Evolutionary conservation across 202 grass and related monocot species (phyloP).

Genomic region (Saccharum hybrid): DNA sequence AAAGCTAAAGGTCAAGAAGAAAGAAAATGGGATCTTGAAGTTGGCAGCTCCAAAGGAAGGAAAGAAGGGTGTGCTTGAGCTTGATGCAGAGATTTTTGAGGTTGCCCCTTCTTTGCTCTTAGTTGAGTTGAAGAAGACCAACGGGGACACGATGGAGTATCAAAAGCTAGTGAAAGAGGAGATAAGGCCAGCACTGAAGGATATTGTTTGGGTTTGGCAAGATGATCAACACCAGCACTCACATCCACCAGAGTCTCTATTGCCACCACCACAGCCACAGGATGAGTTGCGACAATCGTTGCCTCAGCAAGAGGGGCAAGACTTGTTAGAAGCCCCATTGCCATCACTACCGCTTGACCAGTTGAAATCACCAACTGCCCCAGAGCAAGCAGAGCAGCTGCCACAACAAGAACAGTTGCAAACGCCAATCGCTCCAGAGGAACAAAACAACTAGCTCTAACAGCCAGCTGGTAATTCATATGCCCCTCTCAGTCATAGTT

Average conservation of each 20-base stretch:
- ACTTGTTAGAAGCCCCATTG: conserved; percentile 7
- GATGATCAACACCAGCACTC: conserved; percentile 50
- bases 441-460: conserved; percentile 37
- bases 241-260: conserved; percentile 6
- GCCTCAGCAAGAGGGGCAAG: conserved; percentile 39
- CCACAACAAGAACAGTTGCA: conserved; percentile 17
- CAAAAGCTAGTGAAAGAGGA: conserved; percentile 72
- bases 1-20: conserved; percentile 75
- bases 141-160: conserved; percentile 82
- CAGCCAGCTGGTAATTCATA: conserved; percentile 30
- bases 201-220: conserved; percentile 90
- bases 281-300: conserved; percentile 28
- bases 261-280: conserved; percentile 6
- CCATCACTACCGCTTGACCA: conserved; percentile 5
- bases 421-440: conserved; percentile 6
- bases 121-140: conserved; percentile 75
- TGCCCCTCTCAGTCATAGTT: conserved; percentile 8
- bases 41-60: conserved; percentile 69
- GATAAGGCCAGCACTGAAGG: conserved; percentile 71
- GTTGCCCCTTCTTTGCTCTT: conserved; percentile 73
- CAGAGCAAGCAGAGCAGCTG: neutral
- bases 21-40: conserved; percentile 71
- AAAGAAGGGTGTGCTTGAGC: conserved; percentile 82
- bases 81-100: conserved; percentile 82
- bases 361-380: neutral